Percentiles rank a stretch among this genome's conserved stretches.
Evolutionary conservation across 2,329 filamentous ascomycete genomes (phyloP).

Genomic region (Botryotinia calthae): DNA sequence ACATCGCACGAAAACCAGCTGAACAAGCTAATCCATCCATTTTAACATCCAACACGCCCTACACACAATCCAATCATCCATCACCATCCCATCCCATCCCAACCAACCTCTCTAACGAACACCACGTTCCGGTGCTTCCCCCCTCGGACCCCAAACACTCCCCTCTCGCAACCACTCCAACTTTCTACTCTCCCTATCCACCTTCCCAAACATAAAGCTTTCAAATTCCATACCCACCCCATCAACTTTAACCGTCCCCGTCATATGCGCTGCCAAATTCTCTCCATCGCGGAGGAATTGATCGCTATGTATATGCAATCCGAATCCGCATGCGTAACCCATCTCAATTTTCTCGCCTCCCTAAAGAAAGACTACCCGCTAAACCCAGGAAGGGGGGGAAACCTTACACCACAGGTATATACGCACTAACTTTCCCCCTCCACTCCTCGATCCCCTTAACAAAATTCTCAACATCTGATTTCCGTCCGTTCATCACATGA

Average conservation of each 20-base stretch:
- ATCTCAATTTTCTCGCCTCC: background rate
- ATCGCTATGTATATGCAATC: background rate
- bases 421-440: conserved; percentile 1
- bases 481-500: conserved; percentile 6
- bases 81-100: background rate
- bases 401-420: conserved; percentile 11
- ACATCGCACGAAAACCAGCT: background rate
- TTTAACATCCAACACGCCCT: background rate
- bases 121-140: conserved; percentile 1
- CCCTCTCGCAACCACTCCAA: conserved; percentile 2
- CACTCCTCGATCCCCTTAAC: background rate
- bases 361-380: background rate
- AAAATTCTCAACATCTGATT: background rate
- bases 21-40: background rate
- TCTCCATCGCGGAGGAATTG: conserved; percentile 14
- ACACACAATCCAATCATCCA: background rate
- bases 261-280: background rate
- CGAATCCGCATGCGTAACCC: background rate
- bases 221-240: background rate
- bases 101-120: background rate
- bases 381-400: background rate
- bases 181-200: conserved; percentile 4
- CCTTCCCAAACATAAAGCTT: conserved; percentile 11
- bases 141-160: conserved; percentile 8
- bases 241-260: background rate